A percentile compares a stretch with the other conserved stretches of the same genome.
These are phyloP conservation scores for Suillus paluster DNA, from an alignment of 768 basidiomycete genomes.

Conservation along the genomic window DNA sequence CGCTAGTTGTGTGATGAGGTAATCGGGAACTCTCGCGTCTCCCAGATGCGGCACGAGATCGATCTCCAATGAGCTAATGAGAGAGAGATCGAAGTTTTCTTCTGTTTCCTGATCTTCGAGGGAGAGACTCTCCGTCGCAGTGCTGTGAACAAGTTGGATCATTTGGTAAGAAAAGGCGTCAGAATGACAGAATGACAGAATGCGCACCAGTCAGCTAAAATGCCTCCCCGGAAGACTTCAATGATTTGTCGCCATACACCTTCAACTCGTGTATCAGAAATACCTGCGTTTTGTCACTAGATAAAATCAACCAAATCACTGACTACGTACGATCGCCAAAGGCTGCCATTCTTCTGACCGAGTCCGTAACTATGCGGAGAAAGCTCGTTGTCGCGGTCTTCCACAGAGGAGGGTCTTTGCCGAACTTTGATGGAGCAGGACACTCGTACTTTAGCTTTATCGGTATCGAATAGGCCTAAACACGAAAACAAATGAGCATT, in stretches of 20 bases:
- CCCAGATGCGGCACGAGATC: constrained; percentile 82
- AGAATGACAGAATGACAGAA: constrained; percentile 1
- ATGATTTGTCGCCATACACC: constrained; percentile 86
- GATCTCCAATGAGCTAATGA: constrained; percentile 79
- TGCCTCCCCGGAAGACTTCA: constrained; percentile 80
- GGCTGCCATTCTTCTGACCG: constrained; percentile 52
- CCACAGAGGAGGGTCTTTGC: constrained; percentile 89
- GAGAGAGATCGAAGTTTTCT: constrained; percentile 83
- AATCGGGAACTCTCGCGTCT: constrained; percentile 68
- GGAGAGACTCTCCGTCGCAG: constrained; percentile 57
- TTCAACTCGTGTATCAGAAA: constrained; percentile 69
- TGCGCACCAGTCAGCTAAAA: constrained; percentile 82
- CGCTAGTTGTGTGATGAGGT: constrained; percentile 67
- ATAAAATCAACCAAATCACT: neutral
- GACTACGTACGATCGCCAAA: constrained; percentile 52
- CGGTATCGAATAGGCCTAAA: constrained; percentile 84
- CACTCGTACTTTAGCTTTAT: constrained; percentile 96
- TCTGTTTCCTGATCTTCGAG: constrained; percentile 73
- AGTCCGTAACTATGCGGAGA: constrained; percentile 73
- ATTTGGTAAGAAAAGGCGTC: neutral
- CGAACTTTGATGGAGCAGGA: constrained; percentile 85
- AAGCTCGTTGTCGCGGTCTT: constrained; percentile 90
- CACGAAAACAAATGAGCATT: neutral
- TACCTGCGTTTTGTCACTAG: constrained; percentile 38
- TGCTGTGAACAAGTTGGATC: constrained; percentile 42